Base-by-base conservation (phyloP, 352 stramenopile genomes). In the Lagenidium giganteum region DNA sequence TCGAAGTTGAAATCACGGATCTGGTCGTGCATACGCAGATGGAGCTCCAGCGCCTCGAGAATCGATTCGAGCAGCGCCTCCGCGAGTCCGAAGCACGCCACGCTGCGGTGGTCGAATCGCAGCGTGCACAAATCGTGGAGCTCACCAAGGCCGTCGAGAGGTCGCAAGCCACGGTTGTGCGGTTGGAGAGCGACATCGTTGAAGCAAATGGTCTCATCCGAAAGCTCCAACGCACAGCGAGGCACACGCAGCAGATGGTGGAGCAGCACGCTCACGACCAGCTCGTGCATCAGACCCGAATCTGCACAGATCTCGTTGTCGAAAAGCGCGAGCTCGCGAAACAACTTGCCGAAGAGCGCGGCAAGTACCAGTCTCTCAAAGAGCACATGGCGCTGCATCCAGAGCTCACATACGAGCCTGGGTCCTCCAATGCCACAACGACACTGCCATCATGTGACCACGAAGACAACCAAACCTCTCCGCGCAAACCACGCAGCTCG, bases 321-420 rank as follows among this genome's bases (percentile, higher is more conserved):
- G 67, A 76, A 36, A 79, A 74, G 58, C 42, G 67, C 11, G 35
- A 40, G 9, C 55, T 79, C 33, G 67, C 58, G 4, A 54, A 72
- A 32, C 64, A 71, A 28, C 58, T 79, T 12, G 67, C 64, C 2
- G 51, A 74, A 43, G 67, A 74, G 33, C 67, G 67, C 13, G 67
- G 67, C 17, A 63, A 60, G 28, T 71, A 66, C 29, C 62, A 58
- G 2, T 60, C 67, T 14, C 34, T 79, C n/a, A 73, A 66, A 24
- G 61, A 52, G 23, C 55, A 74, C 17, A 26, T 76, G n/a, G 42
- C 48, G 12, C 51, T 42, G 14, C 64, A 70, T n/a, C n/a, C n/a
- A n/a, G 42, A 38, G n/a, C 32, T 16, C n/a, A 13, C 32, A 11
- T 17, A 12, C 32, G n/a, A 12, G 11, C 12, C n/a, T 18, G n/a